phyloP scores from a whole-genome alignment of 192 early-diverging fungal species.

The Martensiomyces pterosporus region DNA sequence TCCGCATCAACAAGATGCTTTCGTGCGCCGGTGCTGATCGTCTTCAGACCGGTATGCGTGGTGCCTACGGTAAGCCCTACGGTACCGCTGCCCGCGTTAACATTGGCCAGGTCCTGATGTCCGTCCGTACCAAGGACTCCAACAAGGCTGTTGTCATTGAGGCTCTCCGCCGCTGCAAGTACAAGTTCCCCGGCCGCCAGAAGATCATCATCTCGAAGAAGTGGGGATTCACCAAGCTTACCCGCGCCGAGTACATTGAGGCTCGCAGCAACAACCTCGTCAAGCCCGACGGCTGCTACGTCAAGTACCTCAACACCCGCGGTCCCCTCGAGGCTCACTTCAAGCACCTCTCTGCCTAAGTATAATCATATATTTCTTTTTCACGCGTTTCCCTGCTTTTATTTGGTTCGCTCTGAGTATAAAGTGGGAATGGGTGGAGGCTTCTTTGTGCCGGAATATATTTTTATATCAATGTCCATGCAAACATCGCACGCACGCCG shows the following conservation, averaged over 20 bases:
- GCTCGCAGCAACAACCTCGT: constrained; percentile 70
- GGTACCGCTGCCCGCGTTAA: constrained; percentile 94
- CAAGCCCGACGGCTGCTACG: constrained; percentile 73
- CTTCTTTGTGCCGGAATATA: no score
- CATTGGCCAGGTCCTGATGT: constrained; percentile 97
- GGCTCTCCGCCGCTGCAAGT: constrained; percentile 90
- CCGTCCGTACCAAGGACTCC: constrained; percentile 90
- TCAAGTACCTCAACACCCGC: constrained; percentile 82
- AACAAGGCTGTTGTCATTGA: constrained; percentile 94
- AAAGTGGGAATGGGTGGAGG: no score
- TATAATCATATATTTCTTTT: background rate
- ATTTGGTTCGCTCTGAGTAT: no score
- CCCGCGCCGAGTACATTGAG: constrained; percentile 83
- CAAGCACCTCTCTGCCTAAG: constrained; percentile 23
- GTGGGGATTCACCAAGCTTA: constrained; percentile 99
- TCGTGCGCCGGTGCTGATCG: constrained; percentile 99
- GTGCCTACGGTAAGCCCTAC: constrained; percentile 96
- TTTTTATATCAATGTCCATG: no score
- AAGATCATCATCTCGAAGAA: constrained; percentile 99
- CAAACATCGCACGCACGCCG: no score
- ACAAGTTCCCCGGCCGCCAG: constrained; percentile 99
- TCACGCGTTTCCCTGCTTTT: background rate
- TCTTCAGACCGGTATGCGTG: constrained; percentile 99
- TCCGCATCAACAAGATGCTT: constrained; percentile 99
- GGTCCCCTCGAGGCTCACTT: constrained; percentile 65